Conservation (phyloP, 495 filamentous ascomycete species). For the Friedmanniomyces endolithicus region DNA sequence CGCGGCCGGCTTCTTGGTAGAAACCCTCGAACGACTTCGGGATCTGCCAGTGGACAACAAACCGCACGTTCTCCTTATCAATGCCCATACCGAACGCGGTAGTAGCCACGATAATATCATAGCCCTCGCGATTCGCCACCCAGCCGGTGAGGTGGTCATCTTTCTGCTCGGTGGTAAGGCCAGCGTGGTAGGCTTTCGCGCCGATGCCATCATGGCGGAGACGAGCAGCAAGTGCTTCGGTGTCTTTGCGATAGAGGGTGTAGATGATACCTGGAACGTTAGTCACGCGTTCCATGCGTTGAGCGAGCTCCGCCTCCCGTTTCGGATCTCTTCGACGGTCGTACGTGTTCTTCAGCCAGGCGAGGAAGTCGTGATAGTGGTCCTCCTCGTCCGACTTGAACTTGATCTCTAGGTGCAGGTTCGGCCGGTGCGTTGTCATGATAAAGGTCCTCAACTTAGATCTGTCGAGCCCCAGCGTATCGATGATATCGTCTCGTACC, state of each 20-base stretch:
- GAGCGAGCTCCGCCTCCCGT: slow-evolving; percentile 39
- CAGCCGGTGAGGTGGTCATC: slow-evolving; percentile 56
- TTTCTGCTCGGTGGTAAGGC: slow-evolving; percentile 47
- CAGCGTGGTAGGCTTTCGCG: slow-evolving; percentile 60
- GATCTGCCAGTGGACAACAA: slow-evolving; percentile 86
- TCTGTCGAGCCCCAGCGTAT: slow-evolving; percentile 52
- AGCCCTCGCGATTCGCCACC: slow-evolving; percentile 59
- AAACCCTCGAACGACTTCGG: slow-evolving; percentile 90
- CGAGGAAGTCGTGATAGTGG: slow-evolving; percentile 53
- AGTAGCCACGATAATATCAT: slow-evolving; percentile 86
- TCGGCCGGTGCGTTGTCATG: slow-evolving; percentile 67
- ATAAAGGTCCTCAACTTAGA: slow-evolving; percentile 57
- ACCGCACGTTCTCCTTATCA: slow-evolving; percentile 84
- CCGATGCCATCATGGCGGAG: slow-evolving; percentile 51
- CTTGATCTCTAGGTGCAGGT: slow-evolving; percentile 87
- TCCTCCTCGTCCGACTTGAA: slow-evolving; percentile 64
- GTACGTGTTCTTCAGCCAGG: slow-evolving; percentile 62
- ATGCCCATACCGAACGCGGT: slow-evolving; percentile 98
- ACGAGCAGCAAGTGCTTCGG: slow-evolving; percentile 57
- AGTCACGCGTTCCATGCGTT: slow-evolving; percentile 40
- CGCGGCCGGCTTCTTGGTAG: slow-evolving; percentile 89
- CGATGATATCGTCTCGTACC: slow-evolving; percentile 69
- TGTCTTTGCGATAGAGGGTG: slow-evolving; percentile 63
- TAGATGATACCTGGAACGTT: slow-evolving; percentile 81
- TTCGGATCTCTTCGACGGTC: slow-evolving; percentile 38